A percentile compares a stretch with the other conserved stretches of the same genome.
Conservation (phyloP, 2,329 filamentous ascomycete species). For the Diaporthe aspalathi region DNA sequence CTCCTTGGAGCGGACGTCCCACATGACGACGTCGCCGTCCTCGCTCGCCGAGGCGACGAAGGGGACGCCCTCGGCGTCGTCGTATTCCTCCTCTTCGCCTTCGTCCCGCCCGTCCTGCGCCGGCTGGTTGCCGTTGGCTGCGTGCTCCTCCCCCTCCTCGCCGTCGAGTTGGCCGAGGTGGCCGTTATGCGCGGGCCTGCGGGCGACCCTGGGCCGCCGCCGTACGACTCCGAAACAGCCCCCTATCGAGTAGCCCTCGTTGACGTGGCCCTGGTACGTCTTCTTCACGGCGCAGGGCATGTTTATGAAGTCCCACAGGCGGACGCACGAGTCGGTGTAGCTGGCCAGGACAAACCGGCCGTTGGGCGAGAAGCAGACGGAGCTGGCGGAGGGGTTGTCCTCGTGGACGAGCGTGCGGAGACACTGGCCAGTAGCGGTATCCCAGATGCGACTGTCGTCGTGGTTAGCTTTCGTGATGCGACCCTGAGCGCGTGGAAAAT, state of each 20-base stretch:
- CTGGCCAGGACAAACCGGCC: conserved; percentile 93
- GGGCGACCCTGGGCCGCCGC: conserved; percentile 37
- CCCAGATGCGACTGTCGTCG: conserved; percentile 81
- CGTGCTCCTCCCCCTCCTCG: conserved; percentile 41
- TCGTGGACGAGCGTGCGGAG: conserved; percentile 95
- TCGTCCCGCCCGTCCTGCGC: too few species aligned
- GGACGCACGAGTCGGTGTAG: conserved; percentile 88
- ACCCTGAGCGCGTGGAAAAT: not conserved
- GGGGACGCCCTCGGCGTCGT: conserved; percentile 46
- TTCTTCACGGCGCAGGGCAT: conserved; percentile 83
- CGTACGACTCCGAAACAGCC: conserved; percentile 79
- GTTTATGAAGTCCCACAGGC: conserved; percentile 94
- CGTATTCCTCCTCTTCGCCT: conserved; percentile 41
- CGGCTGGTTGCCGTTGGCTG: conserved; percentile 40
- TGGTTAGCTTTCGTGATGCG: too few species aligned
- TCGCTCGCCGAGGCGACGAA: conserved; percentile 90
- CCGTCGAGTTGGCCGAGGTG: conserved; percentile 35
- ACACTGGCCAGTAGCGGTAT: conserved; percentile 94
- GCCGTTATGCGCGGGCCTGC: conserved; percentile 25
- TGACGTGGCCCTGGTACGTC: conserved; percentile 94
- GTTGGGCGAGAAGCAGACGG: conserved; percentile 93
- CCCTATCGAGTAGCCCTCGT: conserved; percentile 84
- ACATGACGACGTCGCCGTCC: conserved; percentile 85
- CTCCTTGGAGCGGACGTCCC: conserved; percentile 90
- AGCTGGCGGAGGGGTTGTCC: conserved; percentile 90